A percentile compares a stretch with the other conserved stretches of the same genome.
Conservation (phyloP, 2,329 filamentous ascomycete genomes). For the Blastomyces emzantsi region DNA sequence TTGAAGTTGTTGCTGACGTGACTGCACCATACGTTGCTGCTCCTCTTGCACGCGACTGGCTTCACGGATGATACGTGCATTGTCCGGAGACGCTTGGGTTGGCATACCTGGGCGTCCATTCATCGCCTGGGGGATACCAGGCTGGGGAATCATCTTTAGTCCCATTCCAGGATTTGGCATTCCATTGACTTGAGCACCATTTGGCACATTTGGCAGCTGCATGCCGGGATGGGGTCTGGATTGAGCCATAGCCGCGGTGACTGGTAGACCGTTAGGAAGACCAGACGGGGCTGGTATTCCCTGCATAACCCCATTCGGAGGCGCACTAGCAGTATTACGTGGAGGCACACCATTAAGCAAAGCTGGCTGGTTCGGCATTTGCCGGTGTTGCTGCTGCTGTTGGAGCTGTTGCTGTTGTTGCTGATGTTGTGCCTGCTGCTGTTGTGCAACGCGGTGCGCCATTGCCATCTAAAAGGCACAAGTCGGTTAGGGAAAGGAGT, state of each 20-base stretch:
- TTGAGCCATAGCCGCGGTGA: constrained; percentile 26
- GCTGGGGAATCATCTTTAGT: constrained; percentile 47
- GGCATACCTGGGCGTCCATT: constrained; percentile 31
- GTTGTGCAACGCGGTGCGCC: constrained; percentile 34
- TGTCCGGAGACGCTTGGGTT: constrained; percentile 48
- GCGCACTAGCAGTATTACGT: constrained; percentile 41
- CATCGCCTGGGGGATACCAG: constrained; percentile 48
- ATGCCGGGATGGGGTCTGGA: constrained; percentile 32
- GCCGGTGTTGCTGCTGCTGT: constrained; percentile 7
- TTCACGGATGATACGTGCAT: constrained; percentile 41
- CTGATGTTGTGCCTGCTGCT: constrained; percentile 15
- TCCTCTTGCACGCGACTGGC: constrained; percentile 39
- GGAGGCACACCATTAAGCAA: constrained; percentile 35
- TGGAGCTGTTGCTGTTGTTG: constrained; percentile 14
- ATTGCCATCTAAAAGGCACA: constrained; percentile 29
- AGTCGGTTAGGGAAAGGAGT: constrained; percentile 14
- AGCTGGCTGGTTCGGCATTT: constrained; percentile 31
- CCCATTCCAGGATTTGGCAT: constrained; percentile 48
- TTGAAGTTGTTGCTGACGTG: constrained; percentile 35
- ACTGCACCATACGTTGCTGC: constrained; percentile 54
- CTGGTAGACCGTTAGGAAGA: constrained; percentile 19
- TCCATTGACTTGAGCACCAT: constrained; percentile 39
- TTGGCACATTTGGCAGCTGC: constrained; percentile 36
- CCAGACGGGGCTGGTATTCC: constrained; percentile 10
- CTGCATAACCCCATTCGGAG: constrained; percentile 15